These are phyloP conservation scores for Barbatosphaeria neglecta DNA, from an alignment of 495 filamentous ascomycete genomes.

Conservation along the genomic window DNA sequence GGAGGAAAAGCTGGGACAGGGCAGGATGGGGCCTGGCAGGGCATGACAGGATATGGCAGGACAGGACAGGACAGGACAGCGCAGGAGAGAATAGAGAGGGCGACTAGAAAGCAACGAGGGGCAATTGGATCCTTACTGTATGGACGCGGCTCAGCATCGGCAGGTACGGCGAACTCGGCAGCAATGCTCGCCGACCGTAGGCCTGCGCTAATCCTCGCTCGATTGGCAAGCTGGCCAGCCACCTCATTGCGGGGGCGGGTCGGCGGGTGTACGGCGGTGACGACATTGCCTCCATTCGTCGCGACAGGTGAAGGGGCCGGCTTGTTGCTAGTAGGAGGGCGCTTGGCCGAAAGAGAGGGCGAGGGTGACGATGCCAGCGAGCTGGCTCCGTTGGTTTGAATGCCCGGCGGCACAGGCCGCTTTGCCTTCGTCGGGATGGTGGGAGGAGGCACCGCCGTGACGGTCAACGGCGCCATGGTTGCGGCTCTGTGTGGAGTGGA, in stretches of 20 bases:
- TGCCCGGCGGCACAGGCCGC: constrained; percentile 56
- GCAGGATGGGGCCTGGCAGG: too few relatives aligned
- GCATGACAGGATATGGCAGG: too few relatives aligned
- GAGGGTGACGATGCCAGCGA: constrained; percentile 55
- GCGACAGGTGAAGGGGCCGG: constrained; percentile 16
- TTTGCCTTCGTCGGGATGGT: constrained; percentile 53
- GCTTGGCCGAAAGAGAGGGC: constrained; percentile 52
- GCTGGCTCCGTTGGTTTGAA: constrained; percentile 57
- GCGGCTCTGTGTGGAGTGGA: not conserved
- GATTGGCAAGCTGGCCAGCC: constrained; percentile 19
- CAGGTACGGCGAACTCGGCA: constrained; percentile 22
- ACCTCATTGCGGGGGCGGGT: constrained; percentile 41
- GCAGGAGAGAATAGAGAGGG: too few relatives aligned
- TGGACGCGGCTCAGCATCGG: constrained; percentile 29
- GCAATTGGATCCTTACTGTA: too few relatives aligned
- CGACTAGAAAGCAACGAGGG: too few relatives aligned
- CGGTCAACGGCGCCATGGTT: constrained; percentile 31
- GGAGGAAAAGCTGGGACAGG: too few relatives aligned
- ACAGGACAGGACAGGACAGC: too few relatives aligned
- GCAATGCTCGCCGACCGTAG: constrained; percentile 32
- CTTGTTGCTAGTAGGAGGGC: constrained; percentile 37
- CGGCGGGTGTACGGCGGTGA: constrained; percentile 31
- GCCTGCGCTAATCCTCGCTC: constrained; percentile 29
- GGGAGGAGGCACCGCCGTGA: constrained; percentile 40
- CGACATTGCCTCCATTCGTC: constrained; percentile 20